Evolutionary conservation across 176 grass and related monocot species (phyloP).

Genomic region (Dendrocalamus sinicus): DNA sequence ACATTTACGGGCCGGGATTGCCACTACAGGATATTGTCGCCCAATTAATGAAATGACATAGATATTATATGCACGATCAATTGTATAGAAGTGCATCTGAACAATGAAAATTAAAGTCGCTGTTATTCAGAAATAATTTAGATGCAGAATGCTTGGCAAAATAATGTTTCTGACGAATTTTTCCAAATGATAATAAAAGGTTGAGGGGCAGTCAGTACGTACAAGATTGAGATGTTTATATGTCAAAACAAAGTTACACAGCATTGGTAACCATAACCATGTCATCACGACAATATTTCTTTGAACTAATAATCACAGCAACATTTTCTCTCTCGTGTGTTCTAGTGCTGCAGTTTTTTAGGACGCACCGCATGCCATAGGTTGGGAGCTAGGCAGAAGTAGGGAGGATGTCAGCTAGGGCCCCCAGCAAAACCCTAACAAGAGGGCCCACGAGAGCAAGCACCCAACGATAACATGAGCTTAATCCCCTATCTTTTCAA

Average conservation of each 20-base stretch:
- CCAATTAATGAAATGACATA: background rate
- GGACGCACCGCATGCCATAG: background rate
- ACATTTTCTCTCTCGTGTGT: background rate
- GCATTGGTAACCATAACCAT: background rate
- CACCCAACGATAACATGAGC: background rate
- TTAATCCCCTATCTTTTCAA: conserved; percentile 26
- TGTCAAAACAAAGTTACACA: background rate
- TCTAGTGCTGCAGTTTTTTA: background rate
- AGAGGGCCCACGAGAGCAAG: background rate
- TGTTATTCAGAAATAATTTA: background rate
- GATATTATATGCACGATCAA: background rate
- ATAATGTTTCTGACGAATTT: background rate
- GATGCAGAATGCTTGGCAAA: background rate
- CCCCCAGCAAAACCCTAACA: background rate
- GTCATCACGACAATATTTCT: background rate
- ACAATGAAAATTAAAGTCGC: background rate
- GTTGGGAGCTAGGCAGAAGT: background rate
- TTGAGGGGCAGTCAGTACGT: background rate
- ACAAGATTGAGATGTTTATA: background rate
- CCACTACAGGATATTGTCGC: background rate
- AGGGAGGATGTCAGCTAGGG: conserved; percentile 22
- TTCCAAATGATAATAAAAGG: background rate
- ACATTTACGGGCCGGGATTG: background rate
- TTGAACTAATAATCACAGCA: background rate
- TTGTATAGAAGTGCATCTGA: background rate